Evolutionary conservation across 441 rosid species (phyloP).

Genomic region (Populus tomentosa): DNA sequence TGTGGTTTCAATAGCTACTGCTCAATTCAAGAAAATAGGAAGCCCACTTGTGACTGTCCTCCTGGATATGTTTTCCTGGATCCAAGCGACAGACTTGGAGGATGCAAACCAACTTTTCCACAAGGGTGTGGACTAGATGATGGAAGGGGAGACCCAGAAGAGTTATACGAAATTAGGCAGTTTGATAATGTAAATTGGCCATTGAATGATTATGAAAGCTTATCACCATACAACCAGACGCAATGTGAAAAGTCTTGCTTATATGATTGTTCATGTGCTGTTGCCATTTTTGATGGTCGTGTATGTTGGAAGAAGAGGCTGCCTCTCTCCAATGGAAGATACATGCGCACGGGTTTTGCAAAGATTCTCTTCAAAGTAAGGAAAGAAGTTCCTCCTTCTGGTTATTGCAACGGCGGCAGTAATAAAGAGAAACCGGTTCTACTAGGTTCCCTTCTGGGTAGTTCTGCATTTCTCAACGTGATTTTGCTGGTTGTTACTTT

Average conservation of each 20-base stretch:
- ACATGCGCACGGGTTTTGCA: fast-evolving
- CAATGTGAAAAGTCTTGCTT: constrained; percentile 10
- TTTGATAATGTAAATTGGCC: constrained; percentile 1
- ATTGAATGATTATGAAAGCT: constrained; percentile 11
- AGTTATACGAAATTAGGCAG: background rate
- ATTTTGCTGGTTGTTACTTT: background rate
- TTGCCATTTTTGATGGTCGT: background rate
- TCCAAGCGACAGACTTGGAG: background rate
- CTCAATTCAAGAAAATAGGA: background rate
- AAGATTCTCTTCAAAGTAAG: constrained; percentile 8
- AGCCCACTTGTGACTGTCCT: constrained; percentile 8
- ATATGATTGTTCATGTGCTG: constrained; percentile 15
- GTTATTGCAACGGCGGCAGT: background rate
- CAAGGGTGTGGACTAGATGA: constrained; percentile 8
- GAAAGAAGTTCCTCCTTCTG: constrained; percentile 2
- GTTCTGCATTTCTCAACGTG: constrained; percentile 7
- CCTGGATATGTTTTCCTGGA: constrained; percentile 2
- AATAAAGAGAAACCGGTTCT: background rate
- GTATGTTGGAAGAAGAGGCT: constrained; percentile 9
- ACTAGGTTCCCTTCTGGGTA: constrained; percentile 6
- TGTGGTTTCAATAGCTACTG: constrained; percentile 22
- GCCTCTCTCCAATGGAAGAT: constrained; percentile 14
- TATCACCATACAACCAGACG: background rate
- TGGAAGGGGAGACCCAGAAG: background rate
- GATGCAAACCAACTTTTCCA: constrained; percentile 15